Percentiles rank a stretch among this genome's conserved stretches.
Conservation (phyloP, 2,329 filamentous ascomycete species). For the Penicillium sclerotiorum region DNA sequence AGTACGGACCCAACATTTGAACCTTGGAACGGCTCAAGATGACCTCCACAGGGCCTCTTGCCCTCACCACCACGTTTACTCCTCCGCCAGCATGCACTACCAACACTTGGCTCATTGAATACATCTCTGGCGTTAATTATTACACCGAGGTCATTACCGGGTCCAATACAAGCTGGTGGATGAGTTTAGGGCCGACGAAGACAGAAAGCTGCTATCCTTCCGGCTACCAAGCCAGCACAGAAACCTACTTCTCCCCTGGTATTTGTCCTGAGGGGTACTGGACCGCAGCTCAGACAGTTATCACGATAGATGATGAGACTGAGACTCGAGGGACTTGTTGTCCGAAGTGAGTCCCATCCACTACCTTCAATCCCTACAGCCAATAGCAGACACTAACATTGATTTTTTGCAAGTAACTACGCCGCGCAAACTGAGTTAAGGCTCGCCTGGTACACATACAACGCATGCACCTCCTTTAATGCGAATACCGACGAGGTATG, state of each 20-base stretch:
- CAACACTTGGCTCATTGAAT: slow-evolving; percentile 6
- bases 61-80: not conserved
- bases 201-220: not conserved
- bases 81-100: slow-evolving; percentile 3
- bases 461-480: slow-evolving; percentile 1
- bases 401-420: not conserved
- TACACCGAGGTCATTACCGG: not conserved
- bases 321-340: slow-evolving; percentile 1
- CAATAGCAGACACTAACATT: too few species aligned
- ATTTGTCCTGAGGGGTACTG: slow-evolving; percentile 3
- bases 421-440: not conserved
- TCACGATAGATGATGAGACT: not conserved
- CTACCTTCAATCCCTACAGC: too few species aligned
- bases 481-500: not conserved
- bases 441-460: not conserved
- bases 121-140: slow-evolving; percentile 1
- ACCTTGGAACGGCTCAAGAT: not conserved
- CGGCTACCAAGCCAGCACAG: slow-evolving; percentile 1
- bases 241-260: slow-evolving; percentile 1
- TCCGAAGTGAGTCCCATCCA: not conserved
- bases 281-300: not conserved
- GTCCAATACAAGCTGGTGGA: slow-evolving; percentile 1
- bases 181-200: not conserved
- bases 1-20: too few species aligned
- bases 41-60: not conserved